These are phyloP conservation scores for Barnettozyma californica DNA, from an alignment of 805 yeast genomes.

Conservation along the genomic window DNA sequence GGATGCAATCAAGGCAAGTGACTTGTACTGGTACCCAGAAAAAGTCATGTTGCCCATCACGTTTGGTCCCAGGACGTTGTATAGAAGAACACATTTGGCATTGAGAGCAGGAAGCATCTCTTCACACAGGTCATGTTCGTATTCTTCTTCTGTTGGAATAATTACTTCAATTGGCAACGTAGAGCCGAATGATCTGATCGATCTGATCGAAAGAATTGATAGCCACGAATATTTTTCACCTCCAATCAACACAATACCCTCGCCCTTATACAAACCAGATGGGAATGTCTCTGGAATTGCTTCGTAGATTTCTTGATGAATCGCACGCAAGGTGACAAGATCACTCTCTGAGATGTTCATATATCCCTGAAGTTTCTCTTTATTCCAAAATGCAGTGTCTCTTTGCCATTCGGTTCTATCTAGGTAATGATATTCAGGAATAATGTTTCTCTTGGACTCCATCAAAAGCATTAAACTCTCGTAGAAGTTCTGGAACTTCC, in stretches of 20 bases:
- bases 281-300: constrained; percentile 6
- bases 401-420: constrained; percentile 42
- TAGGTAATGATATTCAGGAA: constrained; percentile 12
- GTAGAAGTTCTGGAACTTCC: constrained; percentile 15
- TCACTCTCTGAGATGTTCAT: constrained; percentile 3
- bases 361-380: constrained; percentile 20
- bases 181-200: constrained; percentile 45
- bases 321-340: background rate
- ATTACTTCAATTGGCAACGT: constrained; percentile 67
- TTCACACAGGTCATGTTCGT: constrained; percentile 62
- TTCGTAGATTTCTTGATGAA: constrained; percentile 7
- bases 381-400: constrained; percentile 36
- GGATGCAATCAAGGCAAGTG: constrained; percentile 68
- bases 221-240: constrained; percentile 55
- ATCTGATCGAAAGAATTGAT: constrained; percentile 42
- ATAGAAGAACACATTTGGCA: constrained; percentile 60
- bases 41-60: constrained; percentile 45
- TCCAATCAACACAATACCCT: constrained; percentile 31
- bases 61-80: constrained; percentile 54
- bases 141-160: constrained; percentile 59
- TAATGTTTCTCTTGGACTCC: constrained; percentile 9
- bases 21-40: constrained; percentile 64
- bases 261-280: constrained; percentile 10
- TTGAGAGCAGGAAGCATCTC: constrained; percentile 51
- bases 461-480: constrained; percentile 10